A percentile compares a stretch with the other conserved stretches of the same genome.
Evolutionary conservation across 139 green algal genomes (phyloP).

Genomic region (Chlorokybus atmophyticus): DNA sequence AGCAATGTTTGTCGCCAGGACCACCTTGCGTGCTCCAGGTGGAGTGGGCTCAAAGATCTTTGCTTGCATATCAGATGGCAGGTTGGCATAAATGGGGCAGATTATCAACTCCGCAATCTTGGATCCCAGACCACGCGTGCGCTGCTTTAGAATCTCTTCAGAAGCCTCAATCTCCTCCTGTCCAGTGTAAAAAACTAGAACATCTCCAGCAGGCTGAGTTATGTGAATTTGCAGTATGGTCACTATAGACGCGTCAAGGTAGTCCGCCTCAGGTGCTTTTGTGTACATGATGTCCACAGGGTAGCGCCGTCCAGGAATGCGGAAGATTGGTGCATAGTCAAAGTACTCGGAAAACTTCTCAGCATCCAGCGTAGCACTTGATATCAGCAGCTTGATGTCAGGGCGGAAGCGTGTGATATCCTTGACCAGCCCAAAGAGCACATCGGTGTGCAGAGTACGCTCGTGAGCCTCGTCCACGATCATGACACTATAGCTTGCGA

Average conservation of each 20-base stretch:
- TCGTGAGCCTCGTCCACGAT: slow-evolving; percentile 97
- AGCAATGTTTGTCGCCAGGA: slow-evolving; percentile 97
- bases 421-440: slow-evolving; percentile 94
- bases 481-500: slow-evolving; percentile 82
- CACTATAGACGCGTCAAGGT: slow-evolving; percentile 66
- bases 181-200: slow-evolving; percentile 93
- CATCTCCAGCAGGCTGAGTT: slow-evolving; percentile 64
- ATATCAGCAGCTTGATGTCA: slow-evolving; percentile 96
- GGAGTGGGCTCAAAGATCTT: slow-evolving; percentile 95
- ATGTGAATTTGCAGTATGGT: slow-evolving; percentile 78
- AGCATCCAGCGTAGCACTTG: slow-evolving; percentile 40
- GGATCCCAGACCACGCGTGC: slow-evolving; percentile 66
- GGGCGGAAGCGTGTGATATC: slow-evolving; percentile 62
- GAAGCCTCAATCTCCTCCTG: slow-evolving; percentile 93
- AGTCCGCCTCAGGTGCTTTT: slow-evolving; percentile 75
- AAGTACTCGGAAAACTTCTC: slow-evolving; percentile 69
- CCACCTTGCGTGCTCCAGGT: slow-evolving; percentile 53
- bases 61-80: slow-evolving; percentile 79
- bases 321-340: slow-evolving; percentile 89
- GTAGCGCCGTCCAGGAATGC: slow-evolving; percentile 75
- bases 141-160: slow-evolving; percentile 81
- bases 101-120: slow-evolving; percentile 91
- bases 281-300: slow-evolving; percentile 96
- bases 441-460: slow-evolving; percentile 87
- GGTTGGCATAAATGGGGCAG: slow-evolving; percentile 91